A percentile compares a stretch with the other conserved stretches of the same genome.
These are phyloP conservation scores for Anisodus acutangulus DNA, from an alignment of 257 asterid species.

Conservation along the genomic window DNA sequence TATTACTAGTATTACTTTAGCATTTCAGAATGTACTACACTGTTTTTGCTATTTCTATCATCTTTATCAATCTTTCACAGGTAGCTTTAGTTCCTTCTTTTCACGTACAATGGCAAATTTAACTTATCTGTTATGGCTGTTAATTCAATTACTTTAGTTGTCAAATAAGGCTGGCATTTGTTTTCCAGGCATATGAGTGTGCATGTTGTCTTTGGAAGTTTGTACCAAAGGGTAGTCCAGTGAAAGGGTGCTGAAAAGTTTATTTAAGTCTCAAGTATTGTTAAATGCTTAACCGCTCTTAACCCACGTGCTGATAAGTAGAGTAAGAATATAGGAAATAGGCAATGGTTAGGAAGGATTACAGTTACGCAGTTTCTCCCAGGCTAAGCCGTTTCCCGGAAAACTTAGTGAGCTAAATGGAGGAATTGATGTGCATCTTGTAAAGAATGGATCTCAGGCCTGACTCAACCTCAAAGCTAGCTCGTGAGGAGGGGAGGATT, in stretches of 20 bases:
- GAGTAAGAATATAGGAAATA: not conserved
- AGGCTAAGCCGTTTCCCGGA: not conserved
- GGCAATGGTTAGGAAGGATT: not conserved
- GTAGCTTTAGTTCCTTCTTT: not conserved
- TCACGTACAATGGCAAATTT: not conserved
- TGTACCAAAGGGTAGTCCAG: not conserved
- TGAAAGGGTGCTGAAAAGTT: not conserved
- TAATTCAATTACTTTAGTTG: not conserved
- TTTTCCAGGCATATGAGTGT: not conserved
- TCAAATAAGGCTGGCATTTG: not conserved
- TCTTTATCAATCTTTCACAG: not conserved
- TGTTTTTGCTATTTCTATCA: slow-evolving; percentile 11
- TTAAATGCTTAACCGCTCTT: not conserved
- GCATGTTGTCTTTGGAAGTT: slow-evolving; percentile 6
- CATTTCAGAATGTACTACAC: not conserved
- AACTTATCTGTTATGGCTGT: not conserved
- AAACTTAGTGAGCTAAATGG: not conserved
- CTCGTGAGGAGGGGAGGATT: too few species aligned
- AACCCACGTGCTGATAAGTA: not conserved
- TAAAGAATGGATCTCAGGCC: too few species aligned
- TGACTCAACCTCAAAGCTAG: too few species aligned
- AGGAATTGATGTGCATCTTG: not conserved
- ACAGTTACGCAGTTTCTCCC: not conserved
- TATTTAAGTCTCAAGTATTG: not conserved
- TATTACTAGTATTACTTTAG: not conserved